These are phyloP conservation scores for Linnemannia elongata DNA, from an alignment of 192 early-diverging fungal genomes.

Conservation along the genomic window DNA sequence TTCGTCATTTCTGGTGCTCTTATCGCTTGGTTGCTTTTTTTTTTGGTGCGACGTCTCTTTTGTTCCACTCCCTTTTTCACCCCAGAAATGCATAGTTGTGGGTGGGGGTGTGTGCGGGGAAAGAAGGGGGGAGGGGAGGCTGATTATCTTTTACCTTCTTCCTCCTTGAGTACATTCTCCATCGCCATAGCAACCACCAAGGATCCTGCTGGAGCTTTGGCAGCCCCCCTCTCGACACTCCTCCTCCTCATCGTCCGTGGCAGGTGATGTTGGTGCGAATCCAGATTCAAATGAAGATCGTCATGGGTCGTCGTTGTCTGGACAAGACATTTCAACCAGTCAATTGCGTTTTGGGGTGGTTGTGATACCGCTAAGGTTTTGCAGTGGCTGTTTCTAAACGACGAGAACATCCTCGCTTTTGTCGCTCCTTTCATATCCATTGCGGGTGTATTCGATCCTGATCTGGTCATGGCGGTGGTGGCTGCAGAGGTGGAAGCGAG, in stretches of 20 bases:
- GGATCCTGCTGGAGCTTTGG: background rate
- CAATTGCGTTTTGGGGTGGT: conserved; percentile 18
- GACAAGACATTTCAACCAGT: conserved; percentile 51
- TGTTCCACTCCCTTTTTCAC: too few species aligned
- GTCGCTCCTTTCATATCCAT: background rate
- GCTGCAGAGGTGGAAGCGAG: background rate
- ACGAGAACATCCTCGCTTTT: background rate
- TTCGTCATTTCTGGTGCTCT: background rate
- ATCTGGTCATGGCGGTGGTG: background rate
- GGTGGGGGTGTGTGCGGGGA: too few species aligned
- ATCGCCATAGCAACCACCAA: too few species aligned
- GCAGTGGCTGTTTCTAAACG: conserved; percentile 13
- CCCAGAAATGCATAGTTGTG: too few species aligned
- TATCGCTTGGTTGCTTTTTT: too few species aligned
- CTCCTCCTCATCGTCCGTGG: background rate
- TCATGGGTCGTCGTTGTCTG: conserved; percentile 11
- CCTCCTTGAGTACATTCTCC: too few species aligned
- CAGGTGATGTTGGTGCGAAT: background rate
- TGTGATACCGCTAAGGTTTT: conserved; percentile 15
- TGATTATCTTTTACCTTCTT: too few species aligned
- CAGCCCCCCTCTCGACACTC: background rate
- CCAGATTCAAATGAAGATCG: background rate
- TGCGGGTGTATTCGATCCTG: background rate
- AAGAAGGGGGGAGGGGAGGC: too few species aligned
- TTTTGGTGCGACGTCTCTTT: too few species aligned